phyloP scores from a whole-genome alignment of 2,329 filamentous ascomycete genomes.

The Ambrosiella beaveri region DNA sequence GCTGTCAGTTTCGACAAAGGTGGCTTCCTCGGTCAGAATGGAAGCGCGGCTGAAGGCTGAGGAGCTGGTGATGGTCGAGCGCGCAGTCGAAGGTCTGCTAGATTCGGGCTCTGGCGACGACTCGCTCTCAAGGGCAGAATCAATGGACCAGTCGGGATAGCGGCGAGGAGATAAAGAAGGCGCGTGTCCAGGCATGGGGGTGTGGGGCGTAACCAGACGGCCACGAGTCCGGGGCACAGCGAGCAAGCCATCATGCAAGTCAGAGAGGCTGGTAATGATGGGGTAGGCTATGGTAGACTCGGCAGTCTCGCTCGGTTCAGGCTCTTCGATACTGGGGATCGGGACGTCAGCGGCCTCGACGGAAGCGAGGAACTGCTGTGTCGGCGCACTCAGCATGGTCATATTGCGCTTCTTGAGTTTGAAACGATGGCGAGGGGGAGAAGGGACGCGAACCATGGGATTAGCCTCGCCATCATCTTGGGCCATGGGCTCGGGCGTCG shows the following conservation, averaged over 20 bases:
- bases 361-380: conserved; percentile 48
- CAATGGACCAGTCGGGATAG: conserved; percentile 42
- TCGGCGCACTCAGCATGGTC: conserved; percentile 37
- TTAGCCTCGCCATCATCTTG: conserved; percentile 10
- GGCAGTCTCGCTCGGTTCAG: conserved; percentile 27
- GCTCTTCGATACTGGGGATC: conserved; percentile 46
- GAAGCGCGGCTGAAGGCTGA: conserved; percentile 42
- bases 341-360: conserved; percentile 48
- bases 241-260: conserved; percentile 29
- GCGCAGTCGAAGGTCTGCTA: conserved; percentile 41
- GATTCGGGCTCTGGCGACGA: conserved; percentile 42
- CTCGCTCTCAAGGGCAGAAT: conserved; percentile 38
- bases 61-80: conserved; percentile 40
- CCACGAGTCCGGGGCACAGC: conserved; percentile 4
- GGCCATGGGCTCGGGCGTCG: conserved; percentile 34
- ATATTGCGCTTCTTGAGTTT: conserved; percentile 38
- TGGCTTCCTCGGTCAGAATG: conserved; percentile 36
- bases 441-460: conserved; percentile 25
- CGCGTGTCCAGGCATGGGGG: conserved; percentile 32
- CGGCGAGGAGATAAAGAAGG: conserved; percentile 28
- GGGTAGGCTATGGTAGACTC: conserved; percentile 21
- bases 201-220: conserved; percentile 28
- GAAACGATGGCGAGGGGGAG: conserved; percentile 35
- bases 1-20: conserved; percentile 33
- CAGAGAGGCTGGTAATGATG: conserved; percentile 20